These are phyloP conservation scores for Hanseniaspora uvarum DNA, from an alignment of 1,139 yeast genomes.

Conservation along the genomic window DNA sequence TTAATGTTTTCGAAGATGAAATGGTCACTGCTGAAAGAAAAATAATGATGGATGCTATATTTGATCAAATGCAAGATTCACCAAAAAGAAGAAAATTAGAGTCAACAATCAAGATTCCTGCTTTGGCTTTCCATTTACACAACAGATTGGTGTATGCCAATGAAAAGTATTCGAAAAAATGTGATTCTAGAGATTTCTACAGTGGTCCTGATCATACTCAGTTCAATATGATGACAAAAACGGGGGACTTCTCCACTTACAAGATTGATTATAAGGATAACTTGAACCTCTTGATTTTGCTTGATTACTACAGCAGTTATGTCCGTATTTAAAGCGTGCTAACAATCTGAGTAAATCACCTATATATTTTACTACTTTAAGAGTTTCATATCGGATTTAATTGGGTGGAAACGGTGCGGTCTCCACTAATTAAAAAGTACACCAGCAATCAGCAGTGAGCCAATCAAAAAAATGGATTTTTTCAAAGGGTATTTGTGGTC, in stretches of 20 bases:
- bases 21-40: not conserved
- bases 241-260: not conserved
- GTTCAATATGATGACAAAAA: not conserved
- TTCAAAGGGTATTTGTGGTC: not conserved
- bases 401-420: too few species aligned
- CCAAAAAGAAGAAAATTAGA: not conserved
- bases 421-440: too few species aligned
- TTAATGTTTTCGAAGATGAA: not conserved
- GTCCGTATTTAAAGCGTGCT: too few species aligned
- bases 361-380: not conserved
- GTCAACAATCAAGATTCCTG: not conserved
- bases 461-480: not conserved
- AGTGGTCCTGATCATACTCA: not conserved
- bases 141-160: not conserved
- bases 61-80: not conserved
- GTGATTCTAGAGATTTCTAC: not conserved
- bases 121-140: not conserved
- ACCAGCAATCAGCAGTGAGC: not conserved
- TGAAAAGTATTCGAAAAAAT: not conserved
- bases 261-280: not conserved
- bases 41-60: not conserved
- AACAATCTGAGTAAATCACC: too few species aligned
- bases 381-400: too few species aligned
- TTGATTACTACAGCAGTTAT: not conserved
- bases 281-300: not conserved